Percentiles rank a stretch among this genome's conserved stretches.
Evolutionary conservation across 2,329 filamentous ascomycete genomes (phyloP).

Genomic region (Epichloe hybrida): DNA sequence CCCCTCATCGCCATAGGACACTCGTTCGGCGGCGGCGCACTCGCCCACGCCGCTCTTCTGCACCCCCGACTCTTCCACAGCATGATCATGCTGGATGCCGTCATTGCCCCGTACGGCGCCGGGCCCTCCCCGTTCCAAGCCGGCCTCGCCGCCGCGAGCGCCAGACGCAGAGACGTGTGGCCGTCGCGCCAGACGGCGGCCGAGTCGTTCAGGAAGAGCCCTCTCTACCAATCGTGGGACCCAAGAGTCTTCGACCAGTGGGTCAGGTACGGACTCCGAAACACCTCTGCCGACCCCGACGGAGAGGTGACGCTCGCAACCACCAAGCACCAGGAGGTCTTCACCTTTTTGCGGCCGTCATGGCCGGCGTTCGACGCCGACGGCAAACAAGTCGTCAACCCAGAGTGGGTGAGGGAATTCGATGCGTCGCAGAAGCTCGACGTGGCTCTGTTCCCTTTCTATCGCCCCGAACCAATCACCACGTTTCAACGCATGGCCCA

Average conservation of each 20-base stretch:
- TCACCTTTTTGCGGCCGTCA: constrained; percentile 57
- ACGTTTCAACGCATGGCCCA: constrained; percentile 44
- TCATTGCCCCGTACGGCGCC: constrained; percentile 43
- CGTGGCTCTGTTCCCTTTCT: constrained; percentile 40
- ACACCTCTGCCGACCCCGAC: constrained; percentile 27
- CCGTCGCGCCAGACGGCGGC: constrained; percentile 58
- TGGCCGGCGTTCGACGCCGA: constrained; percentile 29
- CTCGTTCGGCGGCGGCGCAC: constrained; percentile 69
- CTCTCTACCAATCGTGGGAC: constrained; percentile 76
- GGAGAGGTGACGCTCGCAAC: constrained; percentile 59
- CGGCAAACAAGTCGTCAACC: constrained; percentile 25
- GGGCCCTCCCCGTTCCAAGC: constrained; percentile 20
- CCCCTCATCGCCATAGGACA: constrained; percentile 79
- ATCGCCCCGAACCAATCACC: constrained; percentile 48
- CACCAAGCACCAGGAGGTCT: constrained; percentile 68
- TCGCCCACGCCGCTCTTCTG: constrained; percentile 58
- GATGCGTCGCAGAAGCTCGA: constrained; percentile 24
- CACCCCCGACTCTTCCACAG: constrained; percentile 70
- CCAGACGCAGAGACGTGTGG: constrained; percentile 68
- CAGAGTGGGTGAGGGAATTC: constrained; percentile 31
- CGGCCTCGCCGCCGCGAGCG: constrained; percentile 45
- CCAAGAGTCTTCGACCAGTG: constrained; percentile 53
- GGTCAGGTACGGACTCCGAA: constrained; percentile 59
- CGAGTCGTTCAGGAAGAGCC: constrained; percentile 46
- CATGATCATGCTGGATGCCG: constrained; percentile 72